Evolutionary conservation across 345 rosid genomes (phyloP), one percentile per base, ranked within the genome.

Genomic region (Eutrema japonicum): DNA sequence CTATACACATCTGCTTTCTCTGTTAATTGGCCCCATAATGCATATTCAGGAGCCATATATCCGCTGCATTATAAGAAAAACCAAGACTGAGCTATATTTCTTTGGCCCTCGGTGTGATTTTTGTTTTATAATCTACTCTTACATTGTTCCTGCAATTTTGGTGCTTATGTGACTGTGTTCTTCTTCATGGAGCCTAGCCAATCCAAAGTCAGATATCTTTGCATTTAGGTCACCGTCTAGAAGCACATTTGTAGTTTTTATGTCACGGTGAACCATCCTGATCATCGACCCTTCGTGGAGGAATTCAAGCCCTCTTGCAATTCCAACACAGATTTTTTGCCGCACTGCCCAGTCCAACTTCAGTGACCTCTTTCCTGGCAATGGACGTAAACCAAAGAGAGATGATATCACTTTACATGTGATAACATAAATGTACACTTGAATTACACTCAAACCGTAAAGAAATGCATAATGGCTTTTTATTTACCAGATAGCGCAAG

Each of bases 141-240:
- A 88, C 94, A 88, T 69, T 41, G 94, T 88, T 62, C 92, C 92
- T 1, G 87, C 94, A 53, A 89, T 36, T 66, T 80, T 78, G 48
- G 94, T 86, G 75, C 81, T 86, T 38, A 89, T 80, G 69, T 84
- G 91, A 41, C 76, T 80, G 41, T 85, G 78, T 8, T 84, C 89
- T 52, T 67, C 84, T 29, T 81, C 84, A 10, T 83, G 47, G 40
- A 84, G 86, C 72, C 81, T 83, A 56, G 94, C 91, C 77, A 89
- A 58, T 8, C 91, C 91, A 62, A 89, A 89, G 61, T 89, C 94
- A 0, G 91, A 89, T 71, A 89, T 89, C 61, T 84, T 89, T 7
- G 94, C 81, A 61, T 80, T 86, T 2, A 86, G 71, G 50, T 83
- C 75, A 0, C 14, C 46, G n/a, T 86, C 87, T 29, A 89, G 83